Conservation (phyloP, 176 grass and related monocot genomes). For the Thalia dealbata region DNA sequence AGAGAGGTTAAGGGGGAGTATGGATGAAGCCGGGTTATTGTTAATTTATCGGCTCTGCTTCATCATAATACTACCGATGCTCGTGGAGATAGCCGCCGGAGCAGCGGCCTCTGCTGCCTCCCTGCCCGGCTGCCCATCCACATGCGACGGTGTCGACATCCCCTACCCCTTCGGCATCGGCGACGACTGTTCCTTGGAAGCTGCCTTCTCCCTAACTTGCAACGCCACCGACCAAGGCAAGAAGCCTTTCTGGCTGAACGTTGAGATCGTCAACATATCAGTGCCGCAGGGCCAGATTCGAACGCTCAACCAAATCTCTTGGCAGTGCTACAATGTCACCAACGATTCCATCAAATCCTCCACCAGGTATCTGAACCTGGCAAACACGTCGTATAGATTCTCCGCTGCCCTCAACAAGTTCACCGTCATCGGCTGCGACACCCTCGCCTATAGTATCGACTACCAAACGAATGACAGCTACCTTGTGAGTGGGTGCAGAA, state of each 20-base stretch:
- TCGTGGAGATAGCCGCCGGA: too few species aligned
- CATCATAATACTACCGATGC: too few species aligned
- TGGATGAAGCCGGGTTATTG: too few species aligned
- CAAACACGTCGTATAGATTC: conserved; percentile 19
- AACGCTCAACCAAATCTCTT: conserved; percentile 4
- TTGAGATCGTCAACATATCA: conserved; percentile 12
- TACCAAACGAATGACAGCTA: conserved; percentile 4
- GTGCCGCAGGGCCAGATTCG: not conserved
- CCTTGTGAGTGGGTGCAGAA: not conserved
- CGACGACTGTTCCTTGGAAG: not conserved
- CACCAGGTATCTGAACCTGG: rapidly evolving
- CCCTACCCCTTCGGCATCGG: conserved; percentile 25
- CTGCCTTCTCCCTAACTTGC: conserved; percentile 10
- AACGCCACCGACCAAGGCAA: not conserved
- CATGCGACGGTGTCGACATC: conserved; percentile 1
- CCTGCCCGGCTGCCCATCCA: not conserved
- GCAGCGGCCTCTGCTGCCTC: not conserved
- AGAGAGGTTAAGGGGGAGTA: too few species aligned
- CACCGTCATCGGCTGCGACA: conserved; percentile 60
- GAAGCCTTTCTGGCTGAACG: conserved; percentile 1
- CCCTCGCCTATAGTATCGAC: conserved; percentile 36
- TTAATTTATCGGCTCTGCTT: too few species aligned
- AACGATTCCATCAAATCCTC: rapidly evolving
- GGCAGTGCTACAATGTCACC: conserved; percentile 11
- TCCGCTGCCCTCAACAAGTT: conserved; percentile 50